phyloP scores from a whole-genome alignment of 2,329 filamentous ascomycete genomes.

The Colletotrichum lentis region DNA sequence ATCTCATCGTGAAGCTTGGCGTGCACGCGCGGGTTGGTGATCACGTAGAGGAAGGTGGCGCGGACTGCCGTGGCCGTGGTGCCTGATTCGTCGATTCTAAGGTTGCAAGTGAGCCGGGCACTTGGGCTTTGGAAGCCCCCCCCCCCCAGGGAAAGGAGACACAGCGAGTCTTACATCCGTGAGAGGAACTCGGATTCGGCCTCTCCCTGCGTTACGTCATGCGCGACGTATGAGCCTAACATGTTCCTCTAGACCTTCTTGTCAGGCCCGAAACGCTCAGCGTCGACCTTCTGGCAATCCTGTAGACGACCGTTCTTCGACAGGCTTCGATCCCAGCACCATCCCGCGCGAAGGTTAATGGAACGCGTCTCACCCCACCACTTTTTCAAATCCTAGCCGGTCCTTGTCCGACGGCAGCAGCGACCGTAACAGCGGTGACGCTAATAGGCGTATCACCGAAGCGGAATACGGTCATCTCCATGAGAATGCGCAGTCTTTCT shows the following conservation, averaged over 20 bases:
- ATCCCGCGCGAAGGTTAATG: slow-evolving; percentile 38
- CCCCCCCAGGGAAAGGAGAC: not conserved
- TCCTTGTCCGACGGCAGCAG: slow-evolving; percentile 53
- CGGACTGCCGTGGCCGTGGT: slow-evolving; percentile 65
- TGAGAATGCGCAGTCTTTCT: slow-evolving; percentile 53
- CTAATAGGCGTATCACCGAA: slow-evolving; percentile 51
- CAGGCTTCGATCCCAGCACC: slow-evolving; percentile 40
- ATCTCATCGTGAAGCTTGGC: slow-evolving; percentile 56
- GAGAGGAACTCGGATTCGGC: slow-evolving; percentile 55
- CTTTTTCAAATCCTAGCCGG: slow-evolving; percentile 49
- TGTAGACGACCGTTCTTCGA: slow-evolving; percentile 44
- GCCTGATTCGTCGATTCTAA: slow-evolving; percentile 63
- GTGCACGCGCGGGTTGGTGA: slow-evolving; percentile 58
- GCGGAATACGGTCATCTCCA: slow-evolving; percentile 54
- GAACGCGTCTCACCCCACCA: slow-evolving; percentile 54
- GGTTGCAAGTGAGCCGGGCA: slow-evolving; percentile 20
- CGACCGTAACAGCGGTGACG: slow-evolving; percentile 50
- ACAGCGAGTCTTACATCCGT: slow-evolving; percentile 44
- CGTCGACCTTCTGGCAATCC: slow-evolving; percentile 55
- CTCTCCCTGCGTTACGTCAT: slow-evolving; percentile 50
- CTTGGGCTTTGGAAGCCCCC: too few relatives aligned
- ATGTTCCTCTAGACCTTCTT: slow-evolving; percentile 59
- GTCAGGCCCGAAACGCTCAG: slow-evolving; percentile 55
- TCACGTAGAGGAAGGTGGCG: slow-evolving; percentile 60
- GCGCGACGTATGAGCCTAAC: slow-evolving; percentile 54